phyloP scores from a whole-genome alignment of 2,329 filamentous ascomycete species.

The Monilinia fructicola region DNA sequence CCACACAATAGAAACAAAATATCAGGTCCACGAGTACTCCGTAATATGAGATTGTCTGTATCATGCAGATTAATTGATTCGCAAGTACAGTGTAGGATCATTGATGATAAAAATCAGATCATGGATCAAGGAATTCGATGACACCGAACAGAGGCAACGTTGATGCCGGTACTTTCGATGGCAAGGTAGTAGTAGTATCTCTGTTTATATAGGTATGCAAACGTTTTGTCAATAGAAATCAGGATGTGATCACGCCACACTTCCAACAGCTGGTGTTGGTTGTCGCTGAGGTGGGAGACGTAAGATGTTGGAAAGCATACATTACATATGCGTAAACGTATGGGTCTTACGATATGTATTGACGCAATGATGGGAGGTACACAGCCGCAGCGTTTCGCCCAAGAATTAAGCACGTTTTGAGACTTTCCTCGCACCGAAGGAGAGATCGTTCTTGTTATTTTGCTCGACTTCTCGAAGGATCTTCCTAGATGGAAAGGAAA shows the following conservation, averaged over 20 bases:
- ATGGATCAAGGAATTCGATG: conserved; percentile 12
- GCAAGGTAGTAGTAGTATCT: neutral
- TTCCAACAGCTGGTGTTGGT: neutral
- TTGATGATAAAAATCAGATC: neutral
- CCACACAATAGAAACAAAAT: neutral
- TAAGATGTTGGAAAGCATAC: neutral
- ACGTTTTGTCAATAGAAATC: neutral
- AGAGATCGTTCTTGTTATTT: neutral
- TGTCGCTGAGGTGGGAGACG: neutral
- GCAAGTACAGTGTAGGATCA: neutral
- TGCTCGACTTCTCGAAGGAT: neutral
- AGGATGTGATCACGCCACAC: neutral
- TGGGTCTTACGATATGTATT: neutral
- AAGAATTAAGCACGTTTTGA: neutral
- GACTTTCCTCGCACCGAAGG: neutral
- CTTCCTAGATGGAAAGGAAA: neutral
- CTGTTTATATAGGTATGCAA: neutral
- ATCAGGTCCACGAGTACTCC: neutral
- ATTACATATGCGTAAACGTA: conserved; percentile 1
- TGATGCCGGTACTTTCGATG: neutral
- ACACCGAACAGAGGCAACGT: neutral
- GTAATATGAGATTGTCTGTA: neutral
- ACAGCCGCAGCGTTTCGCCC: neutral
- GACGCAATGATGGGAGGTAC: conserved; percentile 3
- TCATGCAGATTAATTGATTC: conserved; percentile 6